A percentile compares a stretch with the other conserved stretches of the same genome.
Conservation (phyloP, 1,284 basidiomycete species). For the Butyriboletus appendiculatus region DNA sequence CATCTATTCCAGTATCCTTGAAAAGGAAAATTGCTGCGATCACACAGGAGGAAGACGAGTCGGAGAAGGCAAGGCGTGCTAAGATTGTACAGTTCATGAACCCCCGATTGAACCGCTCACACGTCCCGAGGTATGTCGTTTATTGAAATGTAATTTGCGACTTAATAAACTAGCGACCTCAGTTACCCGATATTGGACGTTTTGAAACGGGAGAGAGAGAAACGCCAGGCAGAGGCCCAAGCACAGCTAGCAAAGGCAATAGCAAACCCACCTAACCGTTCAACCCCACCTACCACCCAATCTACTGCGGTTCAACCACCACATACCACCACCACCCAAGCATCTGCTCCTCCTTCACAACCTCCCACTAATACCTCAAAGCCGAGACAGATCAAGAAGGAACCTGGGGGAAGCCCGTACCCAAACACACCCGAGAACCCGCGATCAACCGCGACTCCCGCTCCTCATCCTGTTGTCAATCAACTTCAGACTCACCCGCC, state of each 20-base stretch:
- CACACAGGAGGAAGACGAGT: conserved; percentile 67
- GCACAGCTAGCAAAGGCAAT: conserved; percentile 21
- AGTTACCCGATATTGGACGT: conserved; percentile 60
- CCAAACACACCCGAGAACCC: conserved; percentile 32
- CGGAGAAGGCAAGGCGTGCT: conserved; percentile 62
- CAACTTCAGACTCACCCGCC: conserved; percentile 31
- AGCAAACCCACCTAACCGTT: conserved; percentile 27
- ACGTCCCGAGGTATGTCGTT: conserved; percentile 47
- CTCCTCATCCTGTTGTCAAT: conserved; percentile 35
- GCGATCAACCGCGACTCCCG: conserved; percentile 33
- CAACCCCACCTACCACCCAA: conserved; percentile 20
- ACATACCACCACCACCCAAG: conserved; percentile 18
- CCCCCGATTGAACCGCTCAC: conserved; percentile 50
- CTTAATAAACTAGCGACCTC: conserved; percentile 7
- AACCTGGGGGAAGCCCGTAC: conserved; percentile 27
- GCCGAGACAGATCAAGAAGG: conserved; percentile 31
- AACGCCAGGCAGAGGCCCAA: conserved; percentile 28
- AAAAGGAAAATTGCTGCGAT: conserved; percentile 73
- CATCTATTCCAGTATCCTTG: conserved; percentile 64
- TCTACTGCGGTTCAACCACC: conserved; percentile 20
- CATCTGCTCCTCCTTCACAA: conserved; percentile 22
- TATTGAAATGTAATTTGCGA: conserved; percentile 1
- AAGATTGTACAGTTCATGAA: conserved; percentile 80
- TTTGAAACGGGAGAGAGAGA: conserved; percentile 38
- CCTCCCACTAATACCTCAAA: conserved; percentile 23